phyloP scores from a whole-genome alignment of 2,329 filamentous ascomycete species.

The Keithomyces neogunnii region DNA sequence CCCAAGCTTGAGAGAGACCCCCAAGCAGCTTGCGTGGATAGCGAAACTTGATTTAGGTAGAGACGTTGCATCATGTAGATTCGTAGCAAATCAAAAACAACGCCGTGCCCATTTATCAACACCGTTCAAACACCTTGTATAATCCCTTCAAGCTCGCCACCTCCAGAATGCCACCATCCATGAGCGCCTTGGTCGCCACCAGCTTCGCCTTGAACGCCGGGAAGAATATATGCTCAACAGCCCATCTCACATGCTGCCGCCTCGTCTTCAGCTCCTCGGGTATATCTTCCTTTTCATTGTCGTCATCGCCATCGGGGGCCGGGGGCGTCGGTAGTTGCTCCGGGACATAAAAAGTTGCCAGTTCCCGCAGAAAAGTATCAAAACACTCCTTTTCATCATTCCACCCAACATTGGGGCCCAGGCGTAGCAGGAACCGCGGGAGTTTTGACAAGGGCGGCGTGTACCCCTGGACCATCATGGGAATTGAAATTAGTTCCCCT shows the following conservation, averaged over 20 bases:
- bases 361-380: constrained; percentile 70
- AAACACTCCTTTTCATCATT: constrained; percentile 78
- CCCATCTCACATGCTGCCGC: constrained; percentile 60
- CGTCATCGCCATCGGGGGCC: constrained; percentile 21
- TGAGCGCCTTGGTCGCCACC: constrained; percentile 69
- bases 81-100: too few species aligned
- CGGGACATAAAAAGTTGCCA: constrained; percentile 85
- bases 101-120: constrained; percentile 38
- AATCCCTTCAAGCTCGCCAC: constrained; percentile 86
- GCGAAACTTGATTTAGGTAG: too few species aligned
- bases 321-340: constrained; percentile 62
- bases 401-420: constrained; percentile 89
- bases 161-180: constrained; percentile 70
- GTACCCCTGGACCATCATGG: constrained; percentile 82
- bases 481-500: constrained; percentile 71
- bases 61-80: too few species aligned
- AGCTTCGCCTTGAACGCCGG: constrained; percentile 78
- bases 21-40: too few species aligned
- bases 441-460: constrained; percentile 78
- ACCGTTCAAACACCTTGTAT: constrained; percentile 92
- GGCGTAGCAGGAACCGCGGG: constrained; percentile 75
- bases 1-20: not conserved
- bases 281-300: constrained; percentile 25
- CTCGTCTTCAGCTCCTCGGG: constrained; percentile 47
- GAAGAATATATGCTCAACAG: constrained; percentile 80